A percentile compares a stretch with the other conserved stretches of the same genome.
phyloP scores from a whole-genome alignment of 257 asterid genomes.

The Penstemon newberryi region DNA sequence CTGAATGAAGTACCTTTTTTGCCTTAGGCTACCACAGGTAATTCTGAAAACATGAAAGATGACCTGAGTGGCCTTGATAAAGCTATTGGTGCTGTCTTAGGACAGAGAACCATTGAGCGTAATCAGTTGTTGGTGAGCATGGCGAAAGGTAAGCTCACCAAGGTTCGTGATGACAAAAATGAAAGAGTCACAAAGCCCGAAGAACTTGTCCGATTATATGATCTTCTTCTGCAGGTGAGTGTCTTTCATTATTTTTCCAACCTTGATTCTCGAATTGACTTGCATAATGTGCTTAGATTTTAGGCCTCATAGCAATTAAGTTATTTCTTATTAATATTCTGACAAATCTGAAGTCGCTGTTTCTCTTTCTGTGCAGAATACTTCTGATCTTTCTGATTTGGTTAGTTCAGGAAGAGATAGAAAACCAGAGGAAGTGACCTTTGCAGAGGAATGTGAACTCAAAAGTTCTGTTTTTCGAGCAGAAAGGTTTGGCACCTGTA shows the following conservation, averaged over 20 bases:
- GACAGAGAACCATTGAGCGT: constrained; percentile 91
- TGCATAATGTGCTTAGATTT: constrained; percentile 11
- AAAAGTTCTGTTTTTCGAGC: constrained; percentile 73
- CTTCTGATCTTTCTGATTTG: constrained; percentile 86
- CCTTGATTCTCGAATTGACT: constrained; percentile 6
- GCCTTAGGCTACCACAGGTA: constrained; percentile 75
- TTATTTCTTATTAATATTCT: constrained; percentile 12
- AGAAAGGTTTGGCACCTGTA: constrained; percentile 60
- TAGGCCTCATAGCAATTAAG: constrained; percentile 21
- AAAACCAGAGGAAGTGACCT: constrained; percentile 80
- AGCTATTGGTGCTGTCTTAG: constrained; percentile 89
- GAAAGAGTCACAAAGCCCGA: constrained; percentile 95
- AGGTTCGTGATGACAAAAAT: constrained; percentile 76
- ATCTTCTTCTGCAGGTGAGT: constrained; percentile 78
- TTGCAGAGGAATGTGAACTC: constrained; percentile 78
- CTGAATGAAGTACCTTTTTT: constrained; percentile 33
- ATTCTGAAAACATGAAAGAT: constrained; percentile 84
- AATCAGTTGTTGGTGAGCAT: constrained; percentile 80
- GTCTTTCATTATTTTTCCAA: constrained; percentile 1
- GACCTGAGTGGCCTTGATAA: constrained; percentile 96
- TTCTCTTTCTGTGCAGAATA: constrained; percentile 54
- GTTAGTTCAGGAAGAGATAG: constrained; percentile 93
- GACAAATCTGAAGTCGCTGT: constrained; percentile 26
- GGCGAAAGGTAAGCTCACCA: constrained; percentile 79
- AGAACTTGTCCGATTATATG: constrained; percentile 90